Conservation (phyloP, 1,284 basidiomycete genomes). For the Austropuccinia psidii region DNA sequence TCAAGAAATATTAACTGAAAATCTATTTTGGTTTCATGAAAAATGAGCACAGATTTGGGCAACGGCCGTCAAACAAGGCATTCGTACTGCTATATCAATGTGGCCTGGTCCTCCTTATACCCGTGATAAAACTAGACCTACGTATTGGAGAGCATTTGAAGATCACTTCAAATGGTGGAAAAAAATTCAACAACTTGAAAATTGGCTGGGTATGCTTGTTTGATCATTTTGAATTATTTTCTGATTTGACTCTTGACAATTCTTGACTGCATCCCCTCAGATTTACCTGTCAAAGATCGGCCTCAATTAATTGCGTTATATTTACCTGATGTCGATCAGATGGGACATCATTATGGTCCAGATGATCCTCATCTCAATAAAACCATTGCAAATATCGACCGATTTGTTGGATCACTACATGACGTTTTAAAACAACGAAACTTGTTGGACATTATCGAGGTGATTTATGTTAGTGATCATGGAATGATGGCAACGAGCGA, state of each 20-base stretch:
- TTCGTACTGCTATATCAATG: slow-evolving; percentile 79
- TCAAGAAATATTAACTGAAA: too few species aligned
- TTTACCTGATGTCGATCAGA: slow-evolving; percentile 54
- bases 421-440: slow-evolving; percentile 61
- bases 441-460: slow-evolving; percentile 70
- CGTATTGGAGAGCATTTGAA: slow-evolving; percentile 34
- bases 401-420: slow-evolving; percentile 64
- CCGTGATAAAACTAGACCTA: slow-evolving; percentile 14
- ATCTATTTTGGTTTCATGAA: too few species aligned
- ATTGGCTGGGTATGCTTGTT: slow-evolving; percentile 23
- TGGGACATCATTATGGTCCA: slow-evolving; percentile 68
- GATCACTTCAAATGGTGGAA: slow-evolving; percentile 28
- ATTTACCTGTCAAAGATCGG: slow-evolving; percentile 38
- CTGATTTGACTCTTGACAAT: slow-evolving; percentile 56
- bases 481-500: slow-evolving; percentile 82
- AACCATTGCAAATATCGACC: slow-evolving; percentile 63
- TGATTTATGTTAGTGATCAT: slow-evolving; percentile 85
- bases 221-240: background rate
- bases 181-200: slow-evolving; percentile 15
- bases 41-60: slow-evolving; percentile 85
- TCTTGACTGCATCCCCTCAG: slow-evolving; percentile 52
- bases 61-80: slow-evolving; percentile 63
- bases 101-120: slow-evolving; percentile 56
- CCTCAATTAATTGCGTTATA: slow-evolving; percentile 57
- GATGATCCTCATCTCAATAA: slow-evolving; percentile 62